These are phyloP conservation scores for Colletotrichum sp. DNA, from an alignment of 2,329 filamentous ascomycete genomes.

Conservation along the genomic window DNA sequence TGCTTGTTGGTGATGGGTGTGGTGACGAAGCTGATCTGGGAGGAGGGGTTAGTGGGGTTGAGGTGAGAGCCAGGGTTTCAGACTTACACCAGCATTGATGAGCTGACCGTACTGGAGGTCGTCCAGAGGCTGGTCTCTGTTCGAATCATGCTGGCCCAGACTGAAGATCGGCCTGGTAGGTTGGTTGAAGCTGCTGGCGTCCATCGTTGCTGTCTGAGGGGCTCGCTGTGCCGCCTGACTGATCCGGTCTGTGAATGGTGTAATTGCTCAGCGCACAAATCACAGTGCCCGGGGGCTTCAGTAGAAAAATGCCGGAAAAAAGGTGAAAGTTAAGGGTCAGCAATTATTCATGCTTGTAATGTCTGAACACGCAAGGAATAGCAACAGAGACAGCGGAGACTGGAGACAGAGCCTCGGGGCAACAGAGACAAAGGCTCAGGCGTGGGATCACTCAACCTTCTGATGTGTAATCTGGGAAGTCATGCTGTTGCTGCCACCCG, in stretches of 20 bases:
- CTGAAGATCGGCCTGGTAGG: conserved; percentile 58
- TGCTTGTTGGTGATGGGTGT: conserved; percentile 77
- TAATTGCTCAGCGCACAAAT: conserved; percentile 18
- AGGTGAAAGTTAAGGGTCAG: neutral
- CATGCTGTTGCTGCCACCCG: conserved; percentile 6
- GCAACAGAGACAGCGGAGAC: neutral
- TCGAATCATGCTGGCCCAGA: conserved; percentile 76
- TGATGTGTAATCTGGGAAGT: conserved; percentile 13
- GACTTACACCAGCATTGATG: conserved; percentile 71
- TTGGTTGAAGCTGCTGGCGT: conserved; percentile 13
- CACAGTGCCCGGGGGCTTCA: neutral
- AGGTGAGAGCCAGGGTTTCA: neutral
- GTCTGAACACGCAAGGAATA: neutral
- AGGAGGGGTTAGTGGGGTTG: conserved; percentile 21
- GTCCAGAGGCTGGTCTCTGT: conserved; percentile 63
- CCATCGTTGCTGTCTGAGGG: neutral
- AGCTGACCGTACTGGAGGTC: conserved; percentile 70
- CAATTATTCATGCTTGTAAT: conserved; percentile 4
- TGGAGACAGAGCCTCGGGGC: too few species aligned
- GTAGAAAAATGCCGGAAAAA: neutral
- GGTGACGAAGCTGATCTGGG: conserved; percentile 81
- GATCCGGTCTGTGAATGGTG: conserved; percentile 8
- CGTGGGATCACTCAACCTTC: neutral
- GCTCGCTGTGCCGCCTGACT: neutral
- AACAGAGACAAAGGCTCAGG: neutral